Evolutionary conservation across 2,329 filamentous ascomycete species (phyloP), one percentile per base, ranked within the genome.

Genomic region (Zymoseptoria pseudotritici): DNA sequence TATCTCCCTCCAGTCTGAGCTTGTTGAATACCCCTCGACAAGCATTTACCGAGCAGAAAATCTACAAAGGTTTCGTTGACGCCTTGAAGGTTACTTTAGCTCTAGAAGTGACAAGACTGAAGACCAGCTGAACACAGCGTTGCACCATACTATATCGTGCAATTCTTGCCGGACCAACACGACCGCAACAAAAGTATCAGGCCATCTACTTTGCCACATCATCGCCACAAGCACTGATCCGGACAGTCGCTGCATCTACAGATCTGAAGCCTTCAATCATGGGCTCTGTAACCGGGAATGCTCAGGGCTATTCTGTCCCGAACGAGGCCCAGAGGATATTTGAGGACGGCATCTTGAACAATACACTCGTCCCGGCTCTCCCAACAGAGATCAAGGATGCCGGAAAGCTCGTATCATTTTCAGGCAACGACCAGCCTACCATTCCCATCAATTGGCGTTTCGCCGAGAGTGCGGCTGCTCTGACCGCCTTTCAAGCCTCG

Each of bases 391-490:
- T 75, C 50, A 60, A 70, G 55, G 69, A 74, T 65, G 73, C 73
- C 54, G 73, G 70, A 7, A 69, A 72, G 80, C 50, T 69, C 64
- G 56, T 64, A 20, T 17, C 46, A 0, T 82, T 81, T 58, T 73
- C 75, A 22, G 81, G 81, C 3, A 71, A 66, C 17, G 65, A 73
- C 22, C 67, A 69, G 26, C 80, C 80, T 0, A 78, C 72, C 52
- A 75, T 83, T 9, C 80, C 81, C 0, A 79, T 84, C 67, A 82
- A 81, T 56, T 84, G 82, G 81, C 74, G 81, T 2, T 81, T 83
- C 55, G 80, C 81, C 2, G 82, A 83, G 66, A 81, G 79, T 53
- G 60, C 59, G 3, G 58, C 62, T 9, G 58, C 79, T 79, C 61
- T 50, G 77, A 80, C 63, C 55, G 59, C 61, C 3, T 61, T 64